These are phyloP conservation scores for Cryphonectria japonica DNA, from an alignment of 2,329 filamentous ascomycete species.

Conservation along the genomic window DNA sequence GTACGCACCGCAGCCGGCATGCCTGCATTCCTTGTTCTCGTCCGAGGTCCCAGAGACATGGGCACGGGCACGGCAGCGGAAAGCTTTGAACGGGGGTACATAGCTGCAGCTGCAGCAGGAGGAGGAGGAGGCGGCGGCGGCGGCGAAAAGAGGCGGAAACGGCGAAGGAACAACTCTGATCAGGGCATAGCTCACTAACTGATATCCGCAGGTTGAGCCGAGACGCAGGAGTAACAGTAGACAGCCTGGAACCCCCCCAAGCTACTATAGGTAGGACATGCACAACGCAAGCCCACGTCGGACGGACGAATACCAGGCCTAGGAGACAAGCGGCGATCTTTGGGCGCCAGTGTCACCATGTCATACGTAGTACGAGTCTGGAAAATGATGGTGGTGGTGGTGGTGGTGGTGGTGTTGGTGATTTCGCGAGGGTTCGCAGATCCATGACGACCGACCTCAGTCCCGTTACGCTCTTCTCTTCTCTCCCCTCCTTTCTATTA, in stretches of 20 bases:
- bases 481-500: neutral
- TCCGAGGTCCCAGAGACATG: conserved; percentile 20
- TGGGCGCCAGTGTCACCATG: conserved; percentile 23
- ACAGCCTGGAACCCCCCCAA: conserved; percentile 20
- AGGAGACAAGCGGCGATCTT: conserved; percentile 24
- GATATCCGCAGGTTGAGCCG: conserved; percentile 28
- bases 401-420: neutral
- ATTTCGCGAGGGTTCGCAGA: neutral
- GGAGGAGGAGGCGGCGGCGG: neutral
- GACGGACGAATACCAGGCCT: conserved; percentile 20
- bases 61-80: conserved; percentile 17
- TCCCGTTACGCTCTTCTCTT: neutral
- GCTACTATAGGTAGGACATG: conserved; percentile 22
- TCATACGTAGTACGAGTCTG: conserved; percentile 16
- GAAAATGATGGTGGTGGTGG: neutral
- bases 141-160: neutral
- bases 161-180: neutral
- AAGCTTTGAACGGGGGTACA: conserved; percentile 1
- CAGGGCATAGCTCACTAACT: neutral
- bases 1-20: conserved; percentile 25
- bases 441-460: neutral
- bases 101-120: neutral
- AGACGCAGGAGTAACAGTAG: conserved; percentile 19
- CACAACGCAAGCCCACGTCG: conserved; percentile 15
- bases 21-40: conserved; percentile 22